Evolutionary conservation across 495 filamentous ascomycete genomes (phyloP).

Genomic region (Cryomyces minteri): DNA sequence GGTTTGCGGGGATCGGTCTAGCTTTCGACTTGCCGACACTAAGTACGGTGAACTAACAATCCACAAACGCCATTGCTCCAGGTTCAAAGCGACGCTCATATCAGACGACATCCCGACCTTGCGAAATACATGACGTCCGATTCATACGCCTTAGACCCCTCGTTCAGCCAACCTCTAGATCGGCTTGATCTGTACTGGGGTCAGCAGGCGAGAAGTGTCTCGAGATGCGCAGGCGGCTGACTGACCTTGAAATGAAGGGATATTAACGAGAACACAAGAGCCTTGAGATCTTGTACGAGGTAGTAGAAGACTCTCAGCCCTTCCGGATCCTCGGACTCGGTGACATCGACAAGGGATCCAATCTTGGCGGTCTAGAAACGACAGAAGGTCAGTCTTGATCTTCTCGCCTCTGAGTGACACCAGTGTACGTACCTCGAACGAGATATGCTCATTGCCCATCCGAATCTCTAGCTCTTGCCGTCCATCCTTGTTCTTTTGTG

Average conservation of each 20-base stretch:
- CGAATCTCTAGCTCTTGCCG: conserved; percentile 93
- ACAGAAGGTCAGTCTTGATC: background rate
- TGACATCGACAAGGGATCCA: conserved; percentile 90
- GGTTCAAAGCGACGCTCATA: no score
- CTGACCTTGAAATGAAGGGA: conserved; percentile 87
- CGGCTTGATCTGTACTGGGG: conserved; percentile 17
- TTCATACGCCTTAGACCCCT: no score
- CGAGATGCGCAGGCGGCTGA: conserved; percentile 1
- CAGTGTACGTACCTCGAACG: conserved; percentile 56
- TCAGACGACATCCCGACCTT: no score
- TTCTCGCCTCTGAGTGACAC: background rate
- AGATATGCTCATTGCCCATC: conserved; percentile 89
- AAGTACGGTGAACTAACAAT: no score
- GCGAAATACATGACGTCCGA: no score
- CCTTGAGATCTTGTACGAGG: conserved; percentile 93
- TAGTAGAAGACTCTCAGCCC: conserved; percentile 99
- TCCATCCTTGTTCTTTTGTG: conserved; percentile 97
- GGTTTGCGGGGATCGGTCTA: no score
- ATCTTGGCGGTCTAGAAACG: conserved; percentile 79
- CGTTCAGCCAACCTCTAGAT: conserved; percentile 4
- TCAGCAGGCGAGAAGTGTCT: conserved; percentile 1
- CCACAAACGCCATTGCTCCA: no score
- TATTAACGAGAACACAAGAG: conserved; percentile 89
- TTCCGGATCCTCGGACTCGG: conserved; percentile 89
- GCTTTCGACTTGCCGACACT: no score